Percentiles rank a stretch among this genome's conserved stretches.
phyloP scores from a whole-genome alignment of 495 filamentous ascomycete genomes.

The Aspergillus indologenus region DNA sequence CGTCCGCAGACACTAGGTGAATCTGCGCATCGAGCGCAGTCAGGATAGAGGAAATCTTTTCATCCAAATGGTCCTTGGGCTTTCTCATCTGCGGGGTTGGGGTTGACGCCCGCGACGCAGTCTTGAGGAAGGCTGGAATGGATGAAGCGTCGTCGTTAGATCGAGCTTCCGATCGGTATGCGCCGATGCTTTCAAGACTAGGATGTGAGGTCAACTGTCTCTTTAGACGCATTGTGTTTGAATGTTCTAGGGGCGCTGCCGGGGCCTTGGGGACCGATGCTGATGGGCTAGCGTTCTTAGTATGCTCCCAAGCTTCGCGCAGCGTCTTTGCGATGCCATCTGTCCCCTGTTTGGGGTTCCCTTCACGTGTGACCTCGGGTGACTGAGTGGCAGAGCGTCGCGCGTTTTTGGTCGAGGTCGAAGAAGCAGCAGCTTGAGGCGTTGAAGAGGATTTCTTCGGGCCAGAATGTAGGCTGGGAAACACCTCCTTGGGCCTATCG shows the following conservation, averaged over 20 bases:
- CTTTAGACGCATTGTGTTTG: slow-evolving; percentile 27
- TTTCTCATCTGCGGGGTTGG: slow-evolving; percentile 35
- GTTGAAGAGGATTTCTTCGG: slow-evolving; percentile 6
- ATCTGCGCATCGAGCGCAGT: slow-evolving; percentile 77
- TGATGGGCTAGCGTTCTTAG: slow-evolving; percentile 15
- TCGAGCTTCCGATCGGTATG: slow-evolving; percentile 23
- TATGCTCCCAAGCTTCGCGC: slow-evolving; percentile 17
- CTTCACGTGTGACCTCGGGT: slow-evolving; percentile 20
- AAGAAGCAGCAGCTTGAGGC: slow-evolving; percentile 11
- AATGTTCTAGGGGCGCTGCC: slow-evolving; percentile 21
- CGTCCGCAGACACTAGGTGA: slow-evolving; percentile 56
- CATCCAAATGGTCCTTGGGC: slow-evolving; percentile 69
- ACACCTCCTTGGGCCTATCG: slow-evolving; percentile 8
- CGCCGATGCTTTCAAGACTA: slow-evolving; percentile 39
- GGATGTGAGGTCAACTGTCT: slow-evolving; percentile 37
- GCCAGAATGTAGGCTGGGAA: slow-evolving; percentile 6
- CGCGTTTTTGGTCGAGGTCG: slow-evolving; percentile 14
- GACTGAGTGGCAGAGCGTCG: slow-evolving; percentile 19
- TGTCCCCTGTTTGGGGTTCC: slow-evolving; percentile 8
- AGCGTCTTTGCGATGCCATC: background rate
- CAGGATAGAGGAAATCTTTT: slow-evolving; percentile 81
- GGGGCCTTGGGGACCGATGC: slow-evolving; percentile 16
- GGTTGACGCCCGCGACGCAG: slow-evolving; percentile 33
- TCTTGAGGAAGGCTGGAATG: slow-evolving; percentile 11
- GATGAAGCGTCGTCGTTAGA: background rate